phyloP scores from a whole-genome alignment of 371 early-diverging fungal genomes.

The Mortierella sp. region DNA sequence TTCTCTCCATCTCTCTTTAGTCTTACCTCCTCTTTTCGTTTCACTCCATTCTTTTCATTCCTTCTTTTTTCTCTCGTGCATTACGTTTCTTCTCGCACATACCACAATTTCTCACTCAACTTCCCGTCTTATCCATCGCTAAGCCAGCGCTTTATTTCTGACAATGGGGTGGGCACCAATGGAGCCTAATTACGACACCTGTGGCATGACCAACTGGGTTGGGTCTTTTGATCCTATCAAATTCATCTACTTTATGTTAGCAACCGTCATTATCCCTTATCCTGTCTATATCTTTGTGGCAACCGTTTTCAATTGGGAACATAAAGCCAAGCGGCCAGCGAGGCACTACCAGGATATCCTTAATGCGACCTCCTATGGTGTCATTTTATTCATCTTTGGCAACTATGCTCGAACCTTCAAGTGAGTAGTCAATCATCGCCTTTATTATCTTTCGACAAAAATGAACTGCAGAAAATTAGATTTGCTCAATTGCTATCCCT shows the following conservation, averaged over 20 bases:
- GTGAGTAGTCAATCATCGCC: constrained; percentile 38
- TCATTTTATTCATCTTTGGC: constrained; percentile 86
- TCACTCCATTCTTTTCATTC: neutral
- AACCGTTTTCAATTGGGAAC: constrained; percentile 74
- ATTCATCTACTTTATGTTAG: constrained; percentile 67
- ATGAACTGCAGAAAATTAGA: no score
- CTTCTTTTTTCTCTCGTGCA: neutral
- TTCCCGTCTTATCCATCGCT: neutral
- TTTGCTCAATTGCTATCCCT: neutral
- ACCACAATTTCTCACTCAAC: neutral
- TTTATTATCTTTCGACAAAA: no score
- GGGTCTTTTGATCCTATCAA: constrained; percentile 64
- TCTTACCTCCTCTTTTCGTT: neutral
- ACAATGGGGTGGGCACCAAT: constrained; percentile 55
- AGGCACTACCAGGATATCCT: constrained; percentile 77
- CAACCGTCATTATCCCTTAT: constrained; percentile 69
- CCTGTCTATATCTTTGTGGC: constrained; percentile 69
- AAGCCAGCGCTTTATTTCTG: constrained; percentile 6
- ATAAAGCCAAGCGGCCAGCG: constrained; percentile 68
- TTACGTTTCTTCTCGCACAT: neutral
- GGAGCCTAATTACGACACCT: constrained; percentile 40
- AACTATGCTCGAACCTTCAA: constrained; percentile 80
- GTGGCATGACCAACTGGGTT: constrained; percentile 56
- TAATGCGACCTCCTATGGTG: constrained; percentile 67
- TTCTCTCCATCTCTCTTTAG: neutral